Base-by-base conservation (phyloP, 2,329 filamentous ascomycete species). In the Monilinia vaccinii-corymbosi region DNA sequence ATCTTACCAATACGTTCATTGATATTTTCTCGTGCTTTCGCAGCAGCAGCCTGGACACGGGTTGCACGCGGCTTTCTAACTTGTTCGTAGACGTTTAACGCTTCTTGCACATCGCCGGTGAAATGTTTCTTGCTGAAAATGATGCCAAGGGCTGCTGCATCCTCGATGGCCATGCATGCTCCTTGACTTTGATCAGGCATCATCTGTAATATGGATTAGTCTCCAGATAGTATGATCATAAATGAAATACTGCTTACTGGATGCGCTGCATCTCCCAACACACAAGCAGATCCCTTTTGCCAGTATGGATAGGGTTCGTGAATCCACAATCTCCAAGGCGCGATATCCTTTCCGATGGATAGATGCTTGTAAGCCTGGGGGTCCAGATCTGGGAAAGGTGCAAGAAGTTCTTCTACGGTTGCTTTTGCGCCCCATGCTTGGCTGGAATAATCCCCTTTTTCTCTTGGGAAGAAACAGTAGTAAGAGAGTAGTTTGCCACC, bases 141-240 rank as follows among this genome's bases (percentile, higher is more conserved):
- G 5, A 74, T 64, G 0, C 74, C 73, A 7, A 76, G 56, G 1
- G 72, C 73, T 0, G 68, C 74, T 6, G 74, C 74, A 61, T 77
- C 74, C 62, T 77, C 75, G 36, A 76, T 73, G 0, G 74, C 74
- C 67, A 71, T 71, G 59, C 73, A 76, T 0, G 72, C 73, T 8
- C 74, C 85, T 70, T 89, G 85, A 60, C 81, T 84, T 69, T 88
- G 85, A 67, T 88, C 79, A 1, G 85, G 84, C 80, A 87, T 82
- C 82, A 86, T 86, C 44, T 60, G 46, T 13, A 55, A 21, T 40
- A 44, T n/a, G 2, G 23, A 32, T 49, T 36, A 60, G 31, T 48
- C 23, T 3, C 8, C 11, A 50, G 36, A 16, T 6, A 21, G 18
- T 21, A 14, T 3, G 16, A 25, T 1, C 4, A 8, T 23, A 40